Percentiles rank a stretch among this genome's conserved stretches.
These are phyloP conservation scores for Corylus heterophylla DNA, from an alignment of 306 rosid species.

Conservation along the genomic window DNA sequence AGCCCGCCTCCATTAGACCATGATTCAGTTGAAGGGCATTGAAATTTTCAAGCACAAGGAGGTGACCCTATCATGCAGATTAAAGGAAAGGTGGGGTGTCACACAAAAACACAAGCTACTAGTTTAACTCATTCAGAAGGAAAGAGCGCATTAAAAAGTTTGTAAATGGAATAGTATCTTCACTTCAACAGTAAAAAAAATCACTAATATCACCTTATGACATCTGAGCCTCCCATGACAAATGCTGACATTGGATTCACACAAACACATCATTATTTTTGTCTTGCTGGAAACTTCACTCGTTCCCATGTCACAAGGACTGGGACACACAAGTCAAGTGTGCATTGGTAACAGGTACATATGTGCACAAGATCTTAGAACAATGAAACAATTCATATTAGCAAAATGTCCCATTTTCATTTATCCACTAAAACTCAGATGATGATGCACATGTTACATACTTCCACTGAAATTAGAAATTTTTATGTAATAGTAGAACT, in stretches of 20 bases:
- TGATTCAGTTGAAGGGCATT: constrained; percentile 64
- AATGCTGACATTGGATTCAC: too few species aligned
- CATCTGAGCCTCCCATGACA: neutral
- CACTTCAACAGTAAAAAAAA: neutral
- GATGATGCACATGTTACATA: neutral
- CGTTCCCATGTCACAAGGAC: neutral
- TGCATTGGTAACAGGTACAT: neutral
- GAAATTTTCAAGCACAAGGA: constrained; percentile 68
- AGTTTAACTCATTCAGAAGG: neutral
- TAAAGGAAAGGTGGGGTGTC: constrained; percentile 6
- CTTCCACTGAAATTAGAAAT: neutral
- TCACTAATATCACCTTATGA: neutral
- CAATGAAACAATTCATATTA: neutral
- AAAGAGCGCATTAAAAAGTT: neutral
- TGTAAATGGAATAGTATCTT: neutral
- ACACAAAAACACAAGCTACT: neutral
- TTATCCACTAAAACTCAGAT: neutral
- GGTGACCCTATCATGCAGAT: constrained; percentile 75
- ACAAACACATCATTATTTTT: neutral
- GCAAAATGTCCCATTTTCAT: neutral
- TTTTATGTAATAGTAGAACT: neutral
- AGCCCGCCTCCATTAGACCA: constrained; percentile 89
- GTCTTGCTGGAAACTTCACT: neutral
- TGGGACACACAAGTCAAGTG: neutral
- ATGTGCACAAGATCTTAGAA: neutral